Evolutionary conservation across 148 eudicot genomes (phyloP).

Genomic region (Beta vulgaris): DNA sequence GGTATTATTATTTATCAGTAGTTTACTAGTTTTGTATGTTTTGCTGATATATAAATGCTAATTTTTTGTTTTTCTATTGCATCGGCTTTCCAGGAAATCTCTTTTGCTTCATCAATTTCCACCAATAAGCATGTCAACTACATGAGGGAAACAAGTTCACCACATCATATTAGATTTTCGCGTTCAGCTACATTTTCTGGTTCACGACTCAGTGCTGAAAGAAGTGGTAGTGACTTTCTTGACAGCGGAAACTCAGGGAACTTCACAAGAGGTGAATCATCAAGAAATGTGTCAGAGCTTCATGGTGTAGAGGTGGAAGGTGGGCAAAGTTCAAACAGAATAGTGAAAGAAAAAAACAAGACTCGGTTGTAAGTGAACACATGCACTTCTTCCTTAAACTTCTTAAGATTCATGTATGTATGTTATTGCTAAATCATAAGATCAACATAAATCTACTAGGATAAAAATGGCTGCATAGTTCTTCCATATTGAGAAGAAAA

Average conservation of each 20-base stretch:
- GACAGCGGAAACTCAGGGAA: constrained; percentile 32
- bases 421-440: no score
- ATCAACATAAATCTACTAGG: no score
- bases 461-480: no score
- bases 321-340: constrained; percentile 5
- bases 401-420: no score
- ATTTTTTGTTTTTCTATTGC: neutral
- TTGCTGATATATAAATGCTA: neutral
- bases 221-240: constrained; percentile 35
- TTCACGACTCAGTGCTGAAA: constrained; percentile 41
- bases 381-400: neutral
- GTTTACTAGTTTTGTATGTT: neutral
- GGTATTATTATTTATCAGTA: constrained; percentile 13
- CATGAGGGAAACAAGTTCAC: constrained; percentile 21
- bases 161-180: constrained; percentile 26
- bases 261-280: neutral
- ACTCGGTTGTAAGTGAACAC: constrained; percentile 32
- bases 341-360: constrained; percentile 36
- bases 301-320: constrained; percentile 20
- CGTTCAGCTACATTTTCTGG: constrained; percentile 35
- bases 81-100: constrained; percentile 31
- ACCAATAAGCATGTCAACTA: constrained; percentile 1
- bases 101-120: constrained; percentile 28
- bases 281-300: constrained; percentile 20
- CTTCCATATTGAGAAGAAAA: no score